phyloP scores from a whole-genome alignment of 2,329 filamentous ascomycete genomes.

The Dothideomycetes sp. region DNA sequence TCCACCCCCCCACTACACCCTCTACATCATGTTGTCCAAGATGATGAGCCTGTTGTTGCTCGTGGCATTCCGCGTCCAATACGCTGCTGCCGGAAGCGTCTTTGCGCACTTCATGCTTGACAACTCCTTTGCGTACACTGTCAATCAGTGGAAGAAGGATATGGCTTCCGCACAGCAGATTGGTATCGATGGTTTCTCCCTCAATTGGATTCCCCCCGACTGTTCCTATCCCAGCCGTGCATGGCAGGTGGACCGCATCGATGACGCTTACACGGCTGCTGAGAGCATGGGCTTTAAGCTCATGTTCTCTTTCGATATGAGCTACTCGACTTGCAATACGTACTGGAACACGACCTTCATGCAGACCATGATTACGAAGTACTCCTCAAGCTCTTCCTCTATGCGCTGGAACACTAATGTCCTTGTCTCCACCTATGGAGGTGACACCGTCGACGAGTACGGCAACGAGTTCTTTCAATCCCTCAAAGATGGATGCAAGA shows the following conservation, averaged over 20 bases:
- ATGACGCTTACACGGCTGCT: slow-evolving; percentile 24
- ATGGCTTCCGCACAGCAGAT: slow-evolving; percentile 21
- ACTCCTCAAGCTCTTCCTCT: slow-evolving; percentile 20
- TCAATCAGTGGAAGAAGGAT: slow-evolving; percentile 22
- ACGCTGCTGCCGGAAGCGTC: slow-evolving; percentile 19
- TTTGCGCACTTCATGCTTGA: slow-evolving; percentile 27
- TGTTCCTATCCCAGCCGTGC: slow-evolving; percentile 17
- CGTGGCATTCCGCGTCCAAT: slow-evolving; percentile 15
- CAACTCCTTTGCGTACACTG: slow-evolving; percentile 23
- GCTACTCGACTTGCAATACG: slow-evolving; percentile 20
- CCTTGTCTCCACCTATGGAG: slow-evolving; percentile 25
- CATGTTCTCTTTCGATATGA: slow-evolving; percentile 29
- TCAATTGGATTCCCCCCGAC: slow-evolving; percentile 26
- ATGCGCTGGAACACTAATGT: slow-evolving; percentile 27
- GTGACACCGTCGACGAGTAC: slow-evolving; percentile 21
- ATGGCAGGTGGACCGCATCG: slow-evolving; percentile 24
- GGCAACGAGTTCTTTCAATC: slow-evolving; percentile 25
- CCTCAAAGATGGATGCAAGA: slow-evolving; percentile 21
- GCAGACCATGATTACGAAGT: slow-evolving; percentile 20
- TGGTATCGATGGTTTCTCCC: slow-evolving; percentile 26
- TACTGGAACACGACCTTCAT: slow-evolving; percentile 28
- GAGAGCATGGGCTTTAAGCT: slow-evolving; percentile 23
- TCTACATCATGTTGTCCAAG: slow-evolving; percentile 2
- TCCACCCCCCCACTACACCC: not conserved
- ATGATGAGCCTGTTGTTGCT: slow-evolving; percentile 3